Evolutionary conservation across 2,329 filamentous ascomycete genomes (phyloP), one percentile per base, ranked within the genome.

Genomic region (Scopulariopsis brevicaulis): DNA sequence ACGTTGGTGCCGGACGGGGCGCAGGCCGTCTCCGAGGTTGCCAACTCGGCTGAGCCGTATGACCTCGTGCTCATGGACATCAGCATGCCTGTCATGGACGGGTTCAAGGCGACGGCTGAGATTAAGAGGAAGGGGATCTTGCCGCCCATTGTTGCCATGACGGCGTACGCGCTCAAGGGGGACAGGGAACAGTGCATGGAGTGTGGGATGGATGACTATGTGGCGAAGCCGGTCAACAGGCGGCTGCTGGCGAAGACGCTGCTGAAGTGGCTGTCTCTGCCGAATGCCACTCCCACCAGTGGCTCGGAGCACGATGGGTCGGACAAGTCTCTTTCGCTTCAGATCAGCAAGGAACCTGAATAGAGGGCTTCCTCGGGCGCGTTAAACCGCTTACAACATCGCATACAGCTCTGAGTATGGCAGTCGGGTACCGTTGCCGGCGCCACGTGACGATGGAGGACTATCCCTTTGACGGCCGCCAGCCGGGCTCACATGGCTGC

Each of bases 201-300:
- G 4, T 75, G 74, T 55, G 80, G 80, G 0, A 80, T 83, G 78
- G 75, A 77, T 50, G 79, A 77, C 50, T 82, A 81, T 60, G 69
- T 83, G 14, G 69, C 78, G 1, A 83, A 82, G 62, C 80, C 79
- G 0, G 73, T 82, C 12, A 74, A 79, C 62, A 72, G 74, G n/a
- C 73, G 74, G 55, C 68, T 73, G 8, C 62, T 81, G 51, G 68
- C 77, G 28, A 70, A 71, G 25, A 65, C 76, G 32, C 22, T 57
- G 32, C 32, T 57, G 20, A 40, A 57, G 25, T 57, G 55, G 55
- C 14, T 57, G 46, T 2, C n/a, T 20, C 20, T n/a, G 20, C 20
- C 20, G 8, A 50, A 22, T 11, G 46, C 20, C 7, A 20, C 22
- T 4, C n/a, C 20, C 20, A 2, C 2, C 20, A n/a, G 40, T 46